A percentile compares a stretch with the other conserved stretches of the same genome.
Evolutionary conservation across 2,329 filamentous ascomycete species (phyloP).

Genomic region (Diaporthe vexans): DNA sequence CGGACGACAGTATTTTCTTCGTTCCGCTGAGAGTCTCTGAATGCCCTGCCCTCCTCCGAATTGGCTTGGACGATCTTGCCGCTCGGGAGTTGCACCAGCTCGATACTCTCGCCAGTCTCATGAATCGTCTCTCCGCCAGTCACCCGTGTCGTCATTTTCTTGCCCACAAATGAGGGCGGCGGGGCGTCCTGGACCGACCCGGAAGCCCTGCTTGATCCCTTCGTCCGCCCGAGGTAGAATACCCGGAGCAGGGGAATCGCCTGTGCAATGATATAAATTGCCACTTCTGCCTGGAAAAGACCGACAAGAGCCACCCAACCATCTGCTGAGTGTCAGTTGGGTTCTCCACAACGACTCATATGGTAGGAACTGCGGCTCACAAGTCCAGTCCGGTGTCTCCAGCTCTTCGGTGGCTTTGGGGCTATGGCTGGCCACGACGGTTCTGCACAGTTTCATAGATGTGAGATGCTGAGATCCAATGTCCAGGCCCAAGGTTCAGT

Average conservation of each 20-base stretch:
- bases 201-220: background rate
- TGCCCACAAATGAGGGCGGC: background rate
- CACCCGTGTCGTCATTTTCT: slow-evolving; percentile 14
- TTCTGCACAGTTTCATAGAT: background rate
- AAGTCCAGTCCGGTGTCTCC: slow-evolving; percentile 36
- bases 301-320: slow-evolving; percentile 27
- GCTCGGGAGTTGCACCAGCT: slow-evolving; percentile 34
- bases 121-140: slow-evolving; percentile 12
- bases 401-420: slow-evolving; percentile 20
- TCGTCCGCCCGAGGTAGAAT: slow-evolving; percentile 12
- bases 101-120: slow-evolving; percentile 19
- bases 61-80: slow-evolving; percentile 34
- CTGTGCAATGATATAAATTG: slow-evolving; percentile 38
- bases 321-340: slow-evolving; percentile 3
- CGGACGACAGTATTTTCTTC: background rate
- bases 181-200: background rate
- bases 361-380: slow-evolving; percentile 5
- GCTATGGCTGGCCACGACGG: slow-evolving; percentile 19
- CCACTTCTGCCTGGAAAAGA: slow-evolving; percentile 36
- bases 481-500: background rate
- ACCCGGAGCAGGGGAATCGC: slow-evolving; percentile 36
- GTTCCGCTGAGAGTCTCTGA: background rate
- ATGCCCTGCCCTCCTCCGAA: slow-evolving; percentile 34
- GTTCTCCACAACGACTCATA: too few species aligned
- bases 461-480: background rate